Percentiles rank a stretch among this genome's conserved stretches.
Conservation (phyloP, 768 basidiomycete genomes). For the Mycena rosella region DNA sequence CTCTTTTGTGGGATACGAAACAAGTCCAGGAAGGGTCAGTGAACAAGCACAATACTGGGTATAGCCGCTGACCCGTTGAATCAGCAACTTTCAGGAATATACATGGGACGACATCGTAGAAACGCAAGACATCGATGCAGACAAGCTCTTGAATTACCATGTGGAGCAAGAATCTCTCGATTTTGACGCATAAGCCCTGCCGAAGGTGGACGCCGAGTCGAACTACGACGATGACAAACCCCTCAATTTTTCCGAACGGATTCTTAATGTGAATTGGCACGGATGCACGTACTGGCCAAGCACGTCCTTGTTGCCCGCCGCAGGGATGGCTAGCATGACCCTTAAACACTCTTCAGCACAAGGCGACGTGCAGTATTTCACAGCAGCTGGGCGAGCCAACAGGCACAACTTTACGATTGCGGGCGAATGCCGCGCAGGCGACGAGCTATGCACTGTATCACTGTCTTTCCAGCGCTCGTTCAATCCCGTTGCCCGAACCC, state of each 20-base stretch:
- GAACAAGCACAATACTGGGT: no score
- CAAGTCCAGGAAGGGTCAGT: constrained; percentile 26
- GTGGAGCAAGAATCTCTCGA: constrained; percentile 25
- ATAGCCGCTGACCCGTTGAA: background rate
- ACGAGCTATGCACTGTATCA: background rate
- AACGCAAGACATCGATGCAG: constrained; percentile 11
- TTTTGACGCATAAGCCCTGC: constrained; percentile 22
- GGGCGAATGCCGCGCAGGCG: constrained; percentile 20
- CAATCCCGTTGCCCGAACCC: background rate
- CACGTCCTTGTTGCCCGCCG: background rate
- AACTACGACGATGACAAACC: background rate
- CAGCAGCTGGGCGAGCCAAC: constrained; percentile 26
- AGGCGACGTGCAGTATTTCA: constrained; percentile 23
- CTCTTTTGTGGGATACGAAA: constrained; percentile 16
- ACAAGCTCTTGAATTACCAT: constrained; percentile 32
- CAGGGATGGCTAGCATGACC: constrained; percentile 28
- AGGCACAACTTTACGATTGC: constrained; percentile 15
- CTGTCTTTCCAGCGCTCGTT: constrained; percentile 28
- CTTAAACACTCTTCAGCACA: constrained; percentile 9
- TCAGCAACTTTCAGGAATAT: constrained; percentile 22
- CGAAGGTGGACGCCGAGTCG: background rate
- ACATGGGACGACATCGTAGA: constrained; percentile 33
- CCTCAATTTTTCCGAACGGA: background rate
- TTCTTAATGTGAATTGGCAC: constrained; percentile 25
- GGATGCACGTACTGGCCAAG: constrained; percentile 23